phyloP scores from a whole-genome alignment of 345 rosid genomes.

The Citrus glauca region DNA sequence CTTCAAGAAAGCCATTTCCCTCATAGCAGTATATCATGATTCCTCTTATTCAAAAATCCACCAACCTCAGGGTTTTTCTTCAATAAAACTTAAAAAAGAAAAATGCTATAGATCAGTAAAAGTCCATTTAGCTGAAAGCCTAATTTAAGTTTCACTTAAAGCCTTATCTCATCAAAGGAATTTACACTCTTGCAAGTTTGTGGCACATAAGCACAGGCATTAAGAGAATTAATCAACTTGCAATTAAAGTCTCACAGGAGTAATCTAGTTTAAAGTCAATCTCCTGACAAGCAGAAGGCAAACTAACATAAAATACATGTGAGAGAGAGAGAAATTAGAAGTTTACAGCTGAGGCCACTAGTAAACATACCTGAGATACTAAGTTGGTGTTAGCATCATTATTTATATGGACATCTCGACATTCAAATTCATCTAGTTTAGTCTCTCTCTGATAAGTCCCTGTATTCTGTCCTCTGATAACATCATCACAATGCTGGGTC shows the following conservation, averaged over 20 bases:
- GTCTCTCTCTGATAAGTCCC: constrained; percentile 28
- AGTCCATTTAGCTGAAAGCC: background rate
- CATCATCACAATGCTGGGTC: constrained; percentile 29
- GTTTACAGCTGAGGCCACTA: background rate
- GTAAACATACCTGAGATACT: constrained; percentile 38
- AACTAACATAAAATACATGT: background rate
- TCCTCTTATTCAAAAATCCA: background rate
- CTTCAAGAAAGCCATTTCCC: background rate
- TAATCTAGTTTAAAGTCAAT: background rate
- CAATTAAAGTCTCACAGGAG: background rate
- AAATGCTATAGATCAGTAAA: background rate
- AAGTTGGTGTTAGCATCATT: constrained; percentile 33
- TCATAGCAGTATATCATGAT: background rate
- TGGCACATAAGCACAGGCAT: background rate
- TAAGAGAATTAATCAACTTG: background rate
- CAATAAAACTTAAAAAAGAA: background rate
- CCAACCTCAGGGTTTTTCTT: background rate
- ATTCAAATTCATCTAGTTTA: constrained; percentile 49
- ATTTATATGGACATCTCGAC: constrained; percentile 52
- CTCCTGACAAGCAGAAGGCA: background rate
- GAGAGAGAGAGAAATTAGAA: background rate
- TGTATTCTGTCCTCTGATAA: constrained; percentile 26
- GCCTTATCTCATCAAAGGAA: background rate
- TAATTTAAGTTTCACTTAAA: background rate
- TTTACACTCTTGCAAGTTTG: background rate